A percentile compares a stretch with the other conserved stretches of the same genome.
phyloP scores from a whole-genome alignment of 129 eudicot genomes.

The Dittrichia graveolens region DNA sequence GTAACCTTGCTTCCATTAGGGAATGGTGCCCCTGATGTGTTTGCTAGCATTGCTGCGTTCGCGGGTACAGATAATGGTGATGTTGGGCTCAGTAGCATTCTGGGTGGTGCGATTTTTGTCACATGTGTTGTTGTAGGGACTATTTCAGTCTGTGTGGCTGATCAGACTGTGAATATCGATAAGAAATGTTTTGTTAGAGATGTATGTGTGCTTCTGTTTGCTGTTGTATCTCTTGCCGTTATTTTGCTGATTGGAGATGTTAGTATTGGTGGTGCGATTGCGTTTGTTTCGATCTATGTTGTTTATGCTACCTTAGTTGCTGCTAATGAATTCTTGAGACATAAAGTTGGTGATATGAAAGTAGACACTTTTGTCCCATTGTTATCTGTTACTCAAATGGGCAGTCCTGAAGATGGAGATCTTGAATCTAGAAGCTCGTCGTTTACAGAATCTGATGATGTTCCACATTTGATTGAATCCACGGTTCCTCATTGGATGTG shows the following conservation, averaged over 20 bases:
- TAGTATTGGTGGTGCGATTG: constrained; percentile 56
- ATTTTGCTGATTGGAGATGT: constrained; percentile 65
- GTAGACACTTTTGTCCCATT: constrained; percentile 43
- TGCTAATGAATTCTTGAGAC: constrained; percentile 48
- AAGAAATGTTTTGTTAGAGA: constrained; percentile 69
- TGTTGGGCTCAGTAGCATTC: constrained; percentile 77
- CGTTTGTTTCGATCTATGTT: constrained; percentile 63
- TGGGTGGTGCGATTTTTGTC: constrained; percentile 82
- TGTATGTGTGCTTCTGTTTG: constrained; percentile 55
- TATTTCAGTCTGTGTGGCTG: constrained; percentile 52
- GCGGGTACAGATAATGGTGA: constrained; percentile 61
- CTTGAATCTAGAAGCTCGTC: constrained; percentile 23
- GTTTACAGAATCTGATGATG: constrained; percentile 38
- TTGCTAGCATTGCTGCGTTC: constrained; percentile 85
- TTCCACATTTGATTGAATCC: constrained; percentile 39
- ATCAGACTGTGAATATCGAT: constrained; percentile 52
- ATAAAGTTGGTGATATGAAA: constrained; percentile 25
- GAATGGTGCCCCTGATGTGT: constrained; percentile 91
- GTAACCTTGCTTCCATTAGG: constrained; percentile 88
- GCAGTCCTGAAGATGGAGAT: constrained; percentile 23
- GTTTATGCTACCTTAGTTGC: constrained; percentile 67
- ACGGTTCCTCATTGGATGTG: constrained; percentile 79
- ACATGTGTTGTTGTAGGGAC: constrained; percentile 78
- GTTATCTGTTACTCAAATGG: constrained; percentile 42
- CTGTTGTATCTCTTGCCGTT: constrained; percentile 47